phyloP scores from a whole-genome alignment of 805 yeast species.

The Schizosaccharomyces cryophilus region DNA sequence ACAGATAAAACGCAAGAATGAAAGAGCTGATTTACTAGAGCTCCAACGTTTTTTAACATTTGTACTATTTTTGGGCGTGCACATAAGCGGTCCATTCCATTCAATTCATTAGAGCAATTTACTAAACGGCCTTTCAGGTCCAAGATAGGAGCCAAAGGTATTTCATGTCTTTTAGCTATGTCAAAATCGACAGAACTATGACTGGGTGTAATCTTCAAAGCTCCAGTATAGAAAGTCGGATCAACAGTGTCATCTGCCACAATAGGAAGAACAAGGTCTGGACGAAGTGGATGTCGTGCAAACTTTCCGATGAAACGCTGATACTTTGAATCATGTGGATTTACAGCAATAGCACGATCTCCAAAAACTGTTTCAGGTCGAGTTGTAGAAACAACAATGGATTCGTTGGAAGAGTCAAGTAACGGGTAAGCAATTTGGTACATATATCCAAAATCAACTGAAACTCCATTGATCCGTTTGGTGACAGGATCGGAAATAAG shows the following conservation, averaged over 20 bases:
- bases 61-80: constrained; percentile 73
- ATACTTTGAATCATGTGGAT: constrained; percentile 83
- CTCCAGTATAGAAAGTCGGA: constrained; percentile 99
- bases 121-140: constrained; percentile 83
- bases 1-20: constrained; percentile 88
- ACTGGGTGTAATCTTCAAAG: constrained; percentile 95
- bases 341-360: constrained; percentile 94
- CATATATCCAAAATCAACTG: constrained; percentile 85
- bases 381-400: constrained; percentile 78
- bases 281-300: constrained; percentile 64
- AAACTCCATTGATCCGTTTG: constrained; percentile 9
- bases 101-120: constrained; percentile 81
- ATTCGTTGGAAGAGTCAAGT: constrained; percentile 22
- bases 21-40: constrained; percentile 63
- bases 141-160: constrained; percentile 68
- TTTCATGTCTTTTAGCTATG: constrained; percentile 80
- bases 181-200: constrained; percentile 92
- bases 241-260: constrained; percentile 81
- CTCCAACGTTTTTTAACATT: constrained; percentile 43
- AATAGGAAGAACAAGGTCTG: constrained; percentile 66
- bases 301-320: constrained; percentile 83
- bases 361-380: constrained; percentile 98
- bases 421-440: constrained; percentile 84
- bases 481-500: background rate
- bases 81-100: constrained; percentile 77